These are phyloP conservation scores for Microcos paniculata DNA, from an alignment of 345 rosid species.

Conservation along the genomic window DNA sequence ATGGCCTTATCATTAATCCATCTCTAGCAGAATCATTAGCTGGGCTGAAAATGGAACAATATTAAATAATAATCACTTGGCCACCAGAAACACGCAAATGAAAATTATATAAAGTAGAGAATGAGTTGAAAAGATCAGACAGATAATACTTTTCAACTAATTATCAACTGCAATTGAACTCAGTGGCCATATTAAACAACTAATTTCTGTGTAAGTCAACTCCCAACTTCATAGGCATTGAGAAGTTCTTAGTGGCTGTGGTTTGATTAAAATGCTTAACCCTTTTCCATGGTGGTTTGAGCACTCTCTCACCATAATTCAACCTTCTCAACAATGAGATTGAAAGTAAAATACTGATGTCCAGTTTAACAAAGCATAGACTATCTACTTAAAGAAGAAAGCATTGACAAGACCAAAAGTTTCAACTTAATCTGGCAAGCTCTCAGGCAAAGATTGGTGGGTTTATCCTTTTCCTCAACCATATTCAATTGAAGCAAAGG, in stretches of 20 bases:
- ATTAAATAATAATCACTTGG: neutral
- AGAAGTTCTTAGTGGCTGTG: neutral
- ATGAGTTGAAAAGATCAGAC: neutral
- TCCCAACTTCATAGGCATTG: neutral
- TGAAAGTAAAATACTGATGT: too few relatives aligned
- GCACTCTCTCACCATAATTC: constrained; percentile 17
- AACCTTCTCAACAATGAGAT: neutral
- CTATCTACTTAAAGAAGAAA: neutral
- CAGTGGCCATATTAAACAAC: neutral
- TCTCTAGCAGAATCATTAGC: neutral
- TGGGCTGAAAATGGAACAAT: neutral
- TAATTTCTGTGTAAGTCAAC: constrained; percentile 20
- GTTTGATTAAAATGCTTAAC: neutral
- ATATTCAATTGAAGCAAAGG: constrained; percentile 3
- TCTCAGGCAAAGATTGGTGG: neutral
- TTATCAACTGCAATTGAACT: constrained; percentile 10
- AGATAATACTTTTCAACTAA: neutral
- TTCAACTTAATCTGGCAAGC: neutral
- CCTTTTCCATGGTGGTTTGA: constrained; percentile 15
- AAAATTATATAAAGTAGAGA: neutral
- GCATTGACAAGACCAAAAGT: neutral
- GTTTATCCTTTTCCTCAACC: neutral
- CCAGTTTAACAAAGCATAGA: too few relatives aligned
- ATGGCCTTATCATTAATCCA: neutral
- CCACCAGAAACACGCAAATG: neutral